Evolutionary conservation across 768 basidiomycete species (phyloP).

Genomic region (Russula dissimulans): DNA sequence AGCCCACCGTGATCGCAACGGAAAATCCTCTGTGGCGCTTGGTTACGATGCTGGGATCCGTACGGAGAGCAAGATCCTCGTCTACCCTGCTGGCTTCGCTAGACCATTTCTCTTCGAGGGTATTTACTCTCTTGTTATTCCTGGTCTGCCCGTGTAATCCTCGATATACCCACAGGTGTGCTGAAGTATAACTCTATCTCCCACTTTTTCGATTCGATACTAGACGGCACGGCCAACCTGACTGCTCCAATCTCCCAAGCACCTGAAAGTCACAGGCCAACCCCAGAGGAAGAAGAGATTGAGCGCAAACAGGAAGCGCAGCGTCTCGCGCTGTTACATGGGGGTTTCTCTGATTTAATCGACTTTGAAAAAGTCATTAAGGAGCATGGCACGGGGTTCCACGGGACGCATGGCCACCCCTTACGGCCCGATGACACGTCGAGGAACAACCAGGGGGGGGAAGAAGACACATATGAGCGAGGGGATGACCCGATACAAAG

Average conservation of each 20-base stretch:
- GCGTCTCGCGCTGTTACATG: slow-evolving; percentile 41
- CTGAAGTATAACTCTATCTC: slow-evolving; percentile 67
- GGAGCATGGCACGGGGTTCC: slow-evolving; percentile 35
- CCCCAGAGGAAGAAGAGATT: slow-evolving; percentile 37
- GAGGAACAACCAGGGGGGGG: slow-evolving; percentile 26
- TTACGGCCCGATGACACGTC: slow-evolving; percentile 35
- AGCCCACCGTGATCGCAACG: slow-evolving; percentile 56
- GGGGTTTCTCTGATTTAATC: slow-evolving; percentile 40
- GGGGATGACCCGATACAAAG: slow-evolving; percentile 25
- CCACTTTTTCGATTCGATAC: slow-evolving; percentile 61
- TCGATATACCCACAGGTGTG: slow-evolving; percentile 36
- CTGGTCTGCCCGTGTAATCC: background rate
- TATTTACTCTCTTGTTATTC: slow-evolving; percentile 22
- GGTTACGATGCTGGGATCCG: slow-evolving; percentile 48
- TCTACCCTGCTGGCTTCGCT: slow-evolving; percentile 55
- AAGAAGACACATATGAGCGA: slow-evolving; percentile 12
- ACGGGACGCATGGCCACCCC: slow-evolving; percentile 34
- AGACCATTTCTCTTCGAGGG: slow-evolving; percentile 60
- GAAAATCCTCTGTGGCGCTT: slow-evolving; percentile 45
- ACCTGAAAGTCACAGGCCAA: background rate
- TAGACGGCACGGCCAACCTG: slow-evolving; percentile 60
- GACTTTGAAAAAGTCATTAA: slow-evolving; percentile 44
- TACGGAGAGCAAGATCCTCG: slow-evolving; percentile 52
- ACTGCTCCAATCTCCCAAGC: slow-evolving; percentile 28
- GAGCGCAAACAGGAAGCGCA: slow-evolving; percentile 44